These are phyloP conservation scores for Mycena pura DNA, from an alignment of 768 basidiomycete species.

Conservation along the genomic window DNA sequence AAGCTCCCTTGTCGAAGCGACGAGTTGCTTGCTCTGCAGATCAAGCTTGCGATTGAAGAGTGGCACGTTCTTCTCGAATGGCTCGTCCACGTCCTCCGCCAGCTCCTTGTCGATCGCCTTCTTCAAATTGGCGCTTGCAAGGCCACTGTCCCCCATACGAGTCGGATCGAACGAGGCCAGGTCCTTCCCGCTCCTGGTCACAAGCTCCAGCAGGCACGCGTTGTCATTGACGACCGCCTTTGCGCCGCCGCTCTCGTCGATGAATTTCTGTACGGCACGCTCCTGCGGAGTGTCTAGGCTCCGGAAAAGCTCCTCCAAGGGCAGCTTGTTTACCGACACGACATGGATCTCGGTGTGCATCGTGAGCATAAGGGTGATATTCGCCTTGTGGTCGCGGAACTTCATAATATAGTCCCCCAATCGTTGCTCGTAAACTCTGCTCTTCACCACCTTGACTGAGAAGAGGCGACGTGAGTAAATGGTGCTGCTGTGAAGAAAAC, in stretches of 20 bases:
- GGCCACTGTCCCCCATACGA: constrained; percentile 26
- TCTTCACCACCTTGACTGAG: constrained; percentile 37
- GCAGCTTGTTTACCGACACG: constrained; percentile 36
- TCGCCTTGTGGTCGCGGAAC: constrained; percentile 39
- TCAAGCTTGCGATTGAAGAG: constrained; percentile 44
- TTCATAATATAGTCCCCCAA: constrained; percentile 37
- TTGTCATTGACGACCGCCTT: constrained; percentile 39
- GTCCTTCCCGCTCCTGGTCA: constrained; percentile 30
- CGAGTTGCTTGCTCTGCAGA: constrained; percentile 36
- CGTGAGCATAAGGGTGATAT: constrained; percentile 39
- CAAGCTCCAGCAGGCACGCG: constrained; percentile 33
- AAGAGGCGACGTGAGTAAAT: not conserved
- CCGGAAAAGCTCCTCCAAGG: constrained; percentile 39
- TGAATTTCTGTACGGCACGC: constrained; percentile 37
- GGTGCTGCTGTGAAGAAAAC: not conserved
- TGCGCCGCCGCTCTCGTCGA: constrained; percentile 42
- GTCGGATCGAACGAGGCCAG: not conserved
- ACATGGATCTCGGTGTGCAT: constrained; percentile 42
- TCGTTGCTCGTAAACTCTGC: constrained; percentile 40
- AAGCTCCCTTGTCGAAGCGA: too few species aligned
- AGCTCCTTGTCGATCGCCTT: constrained; percentile 26
- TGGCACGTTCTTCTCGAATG: constrained; percentile 39
- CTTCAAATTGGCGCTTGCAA: constrained; percentile 19
- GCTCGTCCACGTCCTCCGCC: constrained; percentile 28
- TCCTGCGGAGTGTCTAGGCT: constrained; percentile 42